These are phyloP conservation scores for Chaetoscypha palmicola DNA, from an alignment of 2,329 filamentous ascomycete genomes.

Conservation along the genomic window DNA sequence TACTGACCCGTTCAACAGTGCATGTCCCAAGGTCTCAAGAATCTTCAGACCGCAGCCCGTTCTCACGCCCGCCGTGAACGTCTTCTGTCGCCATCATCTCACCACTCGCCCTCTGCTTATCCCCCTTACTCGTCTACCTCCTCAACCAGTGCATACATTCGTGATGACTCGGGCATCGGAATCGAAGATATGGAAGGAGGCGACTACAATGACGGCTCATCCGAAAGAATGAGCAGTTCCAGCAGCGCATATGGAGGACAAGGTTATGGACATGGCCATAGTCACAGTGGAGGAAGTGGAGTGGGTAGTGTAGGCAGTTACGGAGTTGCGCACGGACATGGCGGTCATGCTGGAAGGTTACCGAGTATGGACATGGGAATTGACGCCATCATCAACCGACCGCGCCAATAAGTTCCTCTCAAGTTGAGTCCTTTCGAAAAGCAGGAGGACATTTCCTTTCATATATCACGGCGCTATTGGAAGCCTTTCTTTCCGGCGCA, in stretches of 20 bases:
- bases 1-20: conserved; percentile 44
- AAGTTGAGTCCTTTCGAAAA: neutral
- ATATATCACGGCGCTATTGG: no score
- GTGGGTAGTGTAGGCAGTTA: conserved; percentile 6
- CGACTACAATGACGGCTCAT: conserved; percentile 24
- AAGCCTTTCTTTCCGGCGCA: neutral
- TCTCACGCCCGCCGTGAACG: conserved; percentile 60
- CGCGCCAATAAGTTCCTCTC: conserved; percentile 16
- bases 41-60: conserved; percentile 63
- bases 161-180: conserved; percentile 65
- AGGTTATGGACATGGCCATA: conserved; percentile 10
- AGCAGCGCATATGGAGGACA: conserved; percentile 3
- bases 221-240: neutral
- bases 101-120: neutral
- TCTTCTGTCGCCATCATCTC: conserved; percentile 35
- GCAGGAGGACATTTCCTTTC: neutral
- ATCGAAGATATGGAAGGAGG: conserved; percentile 48
- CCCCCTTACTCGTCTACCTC: neutral
- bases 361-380: conserved; percentile 56
- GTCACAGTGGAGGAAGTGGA: conserved; percentile 12
- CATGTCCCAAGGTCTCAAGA: conserved; percentile 78
- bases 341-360: conserved; percentile 34
- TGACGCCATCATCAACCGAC: conserved; percentile 50
- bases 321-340: conserved; percentile 2
- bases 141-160: conserved; percentile 6